These are phyloP conservation scores for Lasiodiplodia sp. DNA, from an alignment of 2,329 filamentous ascomycete genomes.

Conservation along the genomic window DNA sequence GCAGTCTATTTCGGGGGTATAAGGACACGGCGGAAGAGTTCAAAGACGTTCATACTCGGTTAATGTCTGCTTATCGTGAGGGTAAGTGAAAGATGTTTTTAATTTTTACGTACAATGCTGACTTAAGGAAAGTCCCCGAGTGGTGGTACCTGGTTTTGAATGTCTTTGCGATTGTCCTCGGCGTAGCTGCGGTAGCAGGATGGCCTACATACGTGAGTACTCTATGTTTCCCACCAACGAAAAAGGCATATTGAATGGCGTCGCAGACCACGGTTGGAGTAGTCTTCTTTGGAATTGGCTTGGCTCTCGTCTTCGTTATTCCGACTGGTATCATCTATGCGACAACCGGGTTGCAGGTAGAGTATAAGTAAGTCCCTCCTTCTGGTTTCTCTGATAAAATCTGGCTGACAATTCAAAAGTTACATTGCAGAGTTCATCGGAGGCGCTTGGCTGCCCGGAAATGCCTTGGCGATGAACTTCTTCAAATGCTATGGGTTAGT, in stretches of 20 bases:
- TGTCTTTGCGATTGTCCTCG: slow-evolving; percentile 54
- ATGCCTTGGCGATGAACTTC: slow-evolving; percentile 32
- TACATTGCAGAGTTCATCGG: slow-evolving; percentile 57
- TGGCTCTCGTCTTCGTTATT: slow-evolving; percentile 61
- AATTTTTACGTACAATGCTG: not conserved
- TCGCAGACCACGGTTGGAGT: slow-evolving; percentile 55
- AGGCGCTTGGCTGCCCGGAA: slow-evolving; percentile 31
- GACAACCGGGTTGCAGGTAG: slow-evolving; percentile 62
- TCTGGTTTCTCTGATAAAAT: too few species aligned
- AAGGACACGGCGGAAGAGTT: not conserved
- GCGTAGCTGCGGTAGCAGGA: slow-evolving; percentile 56
- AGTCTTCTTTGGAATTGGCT: slow-evolving; percentile 59
- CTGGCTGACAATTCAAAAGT: slow-evolving; percentile 39
- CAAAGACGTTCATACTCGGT: slow-evolving; percentile 43
- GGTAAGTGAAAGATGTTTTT: not conserved
- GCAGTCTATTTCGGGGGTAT: slow-evolving; percentile 40
- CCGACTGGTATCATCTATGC: slow-evolving; percentile 62
- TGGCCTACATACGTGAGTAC: slow-evolving; percentile 55
- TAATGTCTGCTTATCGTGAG: slow-evolving; percentile 43
- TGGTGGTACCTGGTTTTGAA: slow-evolving; percentile 61
- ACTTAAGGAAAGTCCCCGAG: slow-evolving; percentile 36
- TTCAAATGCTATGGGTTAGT: slow-evolving; percentile 33
- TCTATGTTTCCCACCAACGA: too few species aligned
- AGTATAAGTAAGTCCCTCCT: slow-evolving; percentile 38
- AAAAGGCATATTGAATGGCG: not conserved